A percentile compares a stretch with the other conserved stretches of the same genome.
phyloP scores from a whole-genome alignment of 2,329 filamentous ascomycete species.

The Alternaria burnsii region DNA sequence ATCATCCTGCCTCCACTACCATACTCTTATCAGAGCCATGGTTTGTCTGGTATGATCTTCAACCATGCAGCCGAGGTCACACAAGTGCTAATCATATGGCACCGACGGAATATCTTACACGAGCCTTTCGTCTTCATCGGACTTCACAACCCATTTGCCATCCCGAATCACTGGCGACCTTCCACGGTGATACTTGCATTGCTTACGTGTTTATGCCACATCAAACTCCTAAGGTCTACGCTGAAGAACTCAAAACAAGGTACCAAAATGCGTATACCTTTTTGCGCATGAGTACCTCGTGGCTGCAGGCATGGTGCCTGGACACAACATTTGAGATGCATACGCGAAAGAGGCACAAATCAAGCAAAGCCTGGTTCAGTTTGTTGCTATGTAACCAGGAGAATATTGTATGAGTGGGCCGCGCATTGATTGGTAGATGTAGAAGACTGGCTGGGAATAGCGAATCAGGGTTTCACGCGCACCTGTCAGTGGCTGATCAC shows the following conservation, averaged over 20 bases:
- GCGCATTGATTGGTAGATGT: not conserved
- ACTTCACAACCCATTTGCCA: constrained; percentile 8
- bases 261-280: not conserved
- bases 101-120: not conserved
- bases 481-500: not conserved
- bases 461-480: not conserved
- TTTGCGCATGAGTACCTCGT: not conserved
- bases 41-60: constrained; percentile 1
- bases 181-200: not conserved
- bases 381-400: not conserved
- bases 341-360: not conserved
- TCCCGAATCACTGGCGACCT: not conserved
- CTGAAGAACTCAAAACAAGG: not conserved
- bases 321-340: not conserved
- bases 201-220: not conserved
- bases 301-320: not conserved
- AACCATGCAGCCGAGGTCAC: not conserved
- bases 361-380: not conserved
- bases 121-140: constrained; percentile 5
- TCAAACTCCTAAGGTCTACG: not conserved
- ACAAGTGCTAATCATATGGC: not conserved
- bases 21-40: not conserved
- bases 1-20: not conserved
- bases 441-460: not conserved
- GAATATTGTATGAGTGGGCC: not conserved